Percentiles rank a stretch among this genome's conserved stretches.
Conservation (phyloP, 108 stramenopile species). For the Cyclotella choctawhatcheeana region DNA sequence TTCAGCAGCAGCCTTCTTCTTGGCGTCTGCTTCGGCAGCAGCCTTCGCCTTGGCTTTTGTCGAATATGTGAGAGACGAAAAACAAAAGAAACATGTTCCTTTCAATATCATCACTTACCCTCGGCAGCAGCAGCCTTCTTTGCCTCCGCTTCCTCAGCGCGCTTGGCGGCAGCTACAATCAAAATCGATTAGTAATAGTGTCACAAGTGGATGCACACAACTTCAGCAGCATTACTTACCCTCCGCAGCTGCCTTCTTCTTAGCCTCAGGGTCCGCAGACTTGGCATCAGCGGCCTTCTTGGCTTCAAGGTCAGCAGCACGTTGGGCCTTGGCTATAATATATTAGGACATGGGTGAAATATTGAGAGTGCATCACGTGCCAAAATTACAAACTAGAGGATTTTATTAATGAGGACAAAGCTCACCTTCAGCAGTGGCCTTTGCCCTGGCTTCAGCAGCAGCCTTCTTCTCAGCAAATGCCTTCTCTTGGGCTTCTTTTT, state of each 20-base stretch:
- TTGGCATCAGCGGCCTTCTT: constrained; percentile 40
- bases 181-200: not conserved
- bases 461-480: constrained; percentile 25
- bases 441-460: constrained; percentile 17
- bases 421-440: constrained; percentile 19
- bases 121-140: constrained; percentile 18
- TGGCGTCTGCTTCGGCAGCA: constrained; percentile 24
- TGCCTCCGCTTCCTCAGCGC: constrained; percentile 18
- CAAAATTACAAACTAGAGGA: not conserved
- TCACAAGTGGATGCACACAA: not conserved
- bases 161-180: constrained; percentile 10
- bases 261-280: constrained; percentile 24
- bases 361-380: not conserved
- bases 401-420: not conserved
- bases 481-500: constrained; percentile 41
- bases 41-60: constrained; percentile 21
- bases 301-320: constrained; percentile 12
- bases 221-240: not conserved
- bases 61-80: not conserved
- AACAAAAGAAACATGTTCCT: not conserved
- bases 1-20: not conserved
- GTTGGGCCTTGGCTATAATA: constrained; percentile 16
- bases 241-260: not conserved
- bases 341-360: not conserved
- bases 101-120: not conserved